Base-by-base conservation (phyloP, 306 rosid genomes). In the Geum urbanum region DNA sequence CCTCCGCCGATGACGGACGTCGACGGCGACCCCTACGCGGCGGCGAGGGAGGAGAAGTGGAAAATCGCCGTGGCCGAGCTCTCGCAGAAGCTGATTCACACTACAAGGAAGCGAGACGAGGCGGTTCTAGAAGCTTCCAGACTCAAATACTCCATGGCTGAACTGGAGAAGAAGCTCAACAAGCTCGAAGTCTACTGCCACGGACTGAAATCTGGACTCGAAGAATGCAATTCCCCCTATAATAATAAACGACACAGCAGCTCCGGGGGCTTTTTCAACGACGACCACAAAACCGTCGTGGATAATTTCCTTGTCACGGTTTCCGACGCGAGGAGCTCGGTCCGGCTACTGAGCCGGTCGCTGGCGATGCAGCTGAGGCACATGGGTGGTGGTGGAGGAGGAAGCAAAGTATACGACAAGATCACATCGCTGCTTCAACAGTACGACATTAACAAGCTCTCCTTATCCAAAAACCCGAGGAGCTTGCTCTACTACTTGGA, bases 141-240 rank as follows among this genome's bases (percentile, higher is more conserved):
- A 78, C 86, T 90, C 7, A 94, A 90, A 72, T 71, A 78, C 47
- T 87, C 98, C 44, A 88, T 90, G 95, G 71, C 85, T 9, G 96
- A 85, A 79, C 74, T 95, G 41, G 99, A 95, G 84, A 91, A 89
- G 77, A 95, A 95, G 65, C 96, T 95, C 66, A 88, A 85, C 87
- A 90, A 94, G 37, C 92, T 94, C 5, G 97, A 94, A 57, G 27
- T 87, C 12, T 94, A 90, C 71, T 88, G 98, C 77, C 95, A 85
- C 58, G 77, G 32, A 49, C 65, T 95, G 86, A 91, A 91, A 35
- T 83, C 95, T 0, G 95, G 89, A 0, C 91, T 94, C 0, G 96
- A 94, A 76, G 83, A 94, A 68, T 91, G 96, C 64, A 85, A 63
- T 5, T 46, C 81, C 47, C 81, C 81, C 27, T 74, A 58, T 10